Conservation (phyloP, 768 basidiomycete species). For the Mycena metata region DNA sequence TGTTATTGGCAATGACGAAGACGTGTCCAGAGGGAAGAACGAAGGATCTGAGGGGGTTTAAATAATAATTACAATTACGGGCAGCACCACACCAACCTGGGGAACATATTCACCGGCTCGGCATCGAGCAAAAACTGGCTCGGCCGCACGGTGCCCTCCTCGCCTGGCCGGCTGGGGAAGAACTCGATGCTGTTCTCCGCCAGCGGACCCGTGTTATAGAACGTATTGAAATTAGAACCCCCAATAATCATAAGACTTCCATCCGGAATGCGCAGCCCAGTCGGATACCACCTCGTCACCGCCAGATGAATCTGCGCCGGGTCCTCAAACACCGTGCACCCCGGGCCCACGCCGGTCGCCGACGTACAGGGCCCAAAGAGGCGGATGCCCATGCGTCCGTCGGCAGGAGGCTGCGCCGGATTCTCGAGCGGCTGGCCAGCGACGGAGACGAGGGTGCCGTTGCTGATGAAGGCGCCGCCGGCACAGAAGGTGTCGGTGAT, state of each 20-base stretch:
- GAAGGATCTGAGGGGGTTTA: conserved; percentile 55
- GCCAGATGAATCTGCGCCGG: conserved; percentile 39
- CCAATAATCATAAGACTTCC: conserved; percentile 46
- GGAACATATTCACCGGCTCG: conserved; percentile 41
- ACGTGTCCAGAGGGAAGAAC: conserved; percentile 63
- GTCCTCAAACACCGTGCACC: conserved; percentile 44
- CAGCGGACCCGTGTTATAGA: conserved; percentile 33
- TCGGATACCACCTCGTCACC: conserved; percentile 43
- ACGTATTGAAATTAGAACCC: conserved; percentile 51
- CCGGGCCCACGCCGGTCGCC: conserved; percentile 32
- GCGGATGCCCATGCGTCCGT: conserved; percentile 40
- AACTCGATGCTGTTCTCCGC: conserved; percentile 39
- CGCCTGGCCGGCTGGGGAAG: conserved; percentile 40
- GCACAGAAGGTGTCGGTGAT: conserved; percentile 42
- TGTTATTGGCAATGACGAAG: conserved; percentile 70
- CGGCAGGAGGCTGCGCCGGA: conserved; percentile 23
- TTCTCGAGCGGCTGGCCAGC: conserved; percentile 33
- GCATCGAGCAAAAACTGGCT: conserved; percentile 39
- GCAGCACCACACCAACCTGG: conserved; percentile 29
- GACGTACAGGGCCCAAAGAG: conserved; percentile 44
- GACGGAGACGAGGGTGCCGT: conserved; percentile 40
- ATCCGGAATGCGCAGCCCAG: conserved; percentile 40
- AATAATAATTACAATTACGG: conserved; percentile 44
- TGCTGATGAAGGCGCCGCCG: conserved; percentile 39
- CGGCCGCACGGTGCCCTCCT: conserved; percentile 30